Evolutionary conservation across 192 early-diverging fungal genomes (phyloP), one percentile per base, ranked within the genome.

Genomic region (Allomyces arbusculus): DNA sequence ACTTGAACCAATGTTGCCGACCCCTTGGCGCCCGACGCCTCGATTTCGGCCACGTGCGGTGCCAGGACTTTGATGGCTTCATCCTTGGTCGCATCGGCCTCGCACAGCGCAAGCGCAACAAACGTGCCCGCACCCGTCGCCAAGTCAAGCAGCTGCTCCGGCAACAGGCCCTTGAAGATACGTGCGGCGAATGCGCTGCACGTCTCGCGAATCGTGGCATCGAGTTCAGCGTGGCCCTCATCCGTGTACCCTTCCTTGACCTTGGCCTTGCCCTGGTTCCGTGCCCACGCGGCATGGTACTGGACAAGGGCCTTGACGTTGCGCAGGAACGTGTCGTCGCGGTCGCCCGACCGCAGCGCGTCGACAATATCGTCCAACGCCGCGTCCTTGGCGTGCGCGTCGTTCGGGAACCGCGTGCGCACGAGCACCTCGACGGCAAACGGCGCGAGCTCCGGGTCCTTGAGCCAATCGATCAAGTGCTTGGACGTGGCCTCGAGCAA

Each of bases 381-480:
- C 8, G 24, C 23, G 10, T 33, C 20, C 61, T 63, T 44, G 69
- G 72, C 72, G 10, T 74, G 69, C 10, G 69, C 77, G 61, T 67
- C 62, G 33, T 40, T 40, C 33, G 33, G 33, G 65, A 67, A 62
- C 24, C 72, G 12, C 4, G 72, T 58, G 68, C 75, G 73, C 22
- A 72, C 65, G 14, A 94, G 76, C 8, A 88, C 84, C 71, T 86
- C 82, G 65, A 82, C 80, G 20, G 86, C 82, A 68, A 84, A 76
- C 24, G 80, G 74, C 33, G 87, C 83, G 23, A 81, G 76, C 45
- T 91, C 73, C 40, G 89, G 77, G 61, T 78, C 73, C 16, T 58
- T 14, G 16, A 58, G 24, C 66, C 66, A 22, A 81, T 73, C 50
- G 3, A 58, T 20, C 16, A 58, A 2, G 68, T 85, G 71, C 20